Conservation (phyloP, 2,329 filamentous ascomycete genomes). For the Trichoderma pleuroti region DNA sequence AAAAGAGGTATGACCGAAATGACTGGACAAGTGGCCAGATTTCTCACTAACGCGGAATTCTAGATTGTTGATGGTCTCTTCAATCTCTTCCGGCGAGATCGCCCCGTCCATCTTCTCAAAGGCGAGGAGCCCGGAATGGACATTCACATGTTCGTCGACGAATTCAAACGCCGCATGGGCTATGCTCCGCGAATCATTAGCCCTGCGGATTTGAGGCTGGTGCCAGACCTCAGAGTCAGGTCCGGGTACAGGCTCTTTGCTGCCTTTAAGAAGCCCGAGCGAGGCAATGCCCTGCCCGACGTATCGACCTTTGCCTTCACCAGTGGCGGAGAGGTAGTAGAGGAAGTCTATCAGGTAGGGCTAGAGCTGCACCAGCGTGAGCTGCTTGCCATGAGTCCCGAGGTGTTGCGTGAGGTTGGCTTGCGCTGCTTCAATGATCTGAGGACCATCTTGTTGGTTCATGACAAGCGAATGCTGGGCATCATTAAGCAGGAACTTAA, state of each 20-base stretch:
- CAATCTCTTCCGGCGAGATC: conserved; percentile 29
- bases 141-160: conserved; percentile 38
- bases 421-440: conserved; percentile 41
- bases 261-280: conserved; percentile 18
- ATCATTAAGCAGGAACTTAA: conserved; percentile 36
- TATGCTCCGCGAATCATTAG: conserved; percentile 33
- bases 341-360: conserved; percentile 37
- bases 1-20: conserved; percentile 21
- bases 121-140: conserved; percentile 37
- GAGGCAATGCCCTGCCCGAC: not conserved
- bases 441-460: conserved; percentile 38
- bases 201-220: conserved; percentile 33
- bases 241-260: conserved; percentile 32
- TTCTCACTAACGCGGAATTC: not conserved
- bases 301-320: conserved; percentile 20
- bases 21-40: not conserved
- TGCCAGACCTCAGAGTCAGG: conserved; percentile 26
- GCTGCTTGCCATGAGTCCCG: conserved; percentile 29
- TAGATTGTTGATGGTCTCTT: conserved; percentile 34
- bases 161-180: conserved; percentile 28
- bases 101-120: conserved; percentile 38
- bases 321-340: conserved; percentile 27
- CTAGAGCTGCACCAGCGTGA: conserved; percentile 40
- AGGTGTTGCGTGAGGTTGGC: conserved; percentile 35
- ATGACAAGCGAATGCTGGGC: conserved; percentile 43